Conservation (phyloP, 805 yeast species). For the Yamadazyma olivae region DNA sequence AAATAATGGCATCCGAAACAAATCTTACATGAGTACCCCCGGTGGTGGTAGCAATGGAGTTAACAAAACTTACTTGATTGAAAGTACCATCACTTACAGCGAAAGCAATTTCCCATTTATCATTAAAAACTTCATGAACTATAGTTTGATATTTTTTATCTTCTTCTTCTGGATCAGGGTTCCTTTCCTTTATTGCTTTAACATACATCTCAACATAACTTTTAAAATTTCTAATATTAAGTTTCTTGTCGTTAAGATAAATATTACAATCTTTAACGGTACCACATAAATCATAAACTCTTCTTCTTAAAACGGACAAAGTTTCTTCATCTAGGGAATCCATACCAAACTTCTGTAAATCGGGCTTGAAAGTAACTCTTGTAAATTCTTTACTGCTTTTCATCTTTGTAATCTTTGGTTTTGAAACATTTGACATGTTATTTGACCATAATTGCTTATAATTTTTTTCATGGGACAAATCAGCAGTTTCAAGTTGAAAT, state of each 20-base stretch:
- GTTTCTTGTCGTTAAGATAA: constrained; percentile 67
- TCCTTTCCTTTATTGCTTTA: constrained; percentile 60
- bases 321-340: constrained; percentile 77
- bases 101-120: constrained; percentile 95
- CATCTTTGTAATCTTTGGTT: constrained; percentile 65
- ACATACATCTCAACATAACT: constrained; percentile 87
- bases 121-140: constrained; percentile 76
- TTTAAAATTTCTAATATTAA: constrained; percentile 75
- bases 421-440: constrained; percentile 77
- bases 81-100: constrained; percentile 88
- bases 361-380: constrained; percentile 85
- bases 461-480: constrained; percentile 53
- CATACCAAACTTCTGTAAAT: constrained; percentile 82
- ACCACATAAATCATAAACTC: constrained; percentile 95
- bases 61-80: constrained; percentile 94
- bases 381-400: constrained; percentile 74
- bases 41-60: constrained; percentile 93
- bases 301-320: constrained; percentile 79
- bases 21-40: constrained; percentile 96
- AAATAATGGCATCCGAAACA: constrained; percentile 79
- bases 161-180: constrained; percentile 38
- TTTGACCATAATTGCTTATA: constrained; percentile 84
- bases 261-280: constrained; percentile 83
- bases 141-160: constrained; percentile 42
- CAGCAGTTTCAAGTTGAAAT: constrained; percentile 87